phyloP scores from a whole-genome alignment of 345 rosid species.

The Passiflora organensis region DNA sequence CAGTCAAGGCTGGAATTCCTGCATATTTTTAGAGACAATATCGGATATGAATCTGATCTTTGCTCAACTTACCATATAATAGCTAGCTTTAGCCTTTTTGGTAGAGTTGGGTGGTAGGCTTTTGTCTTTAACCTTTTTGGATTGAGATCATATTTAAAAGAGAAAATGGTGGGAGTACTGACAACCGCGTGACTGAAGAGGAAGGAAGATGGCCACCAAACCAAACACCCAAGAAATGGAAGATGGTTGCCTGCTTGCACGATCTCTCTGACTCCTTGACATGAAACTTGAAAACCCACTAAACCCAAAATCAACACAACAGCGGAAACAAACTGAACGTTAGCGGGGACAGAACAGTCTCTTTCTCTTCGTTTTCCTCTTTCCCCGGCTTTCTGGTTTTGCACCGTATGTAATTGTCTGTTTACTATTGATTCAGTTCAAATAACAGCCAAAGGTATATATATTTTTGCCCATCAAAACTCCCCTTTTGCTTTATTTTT shows the following conservation, averaged over 20 bases:
- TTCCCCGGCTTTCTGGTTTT: not conserved
- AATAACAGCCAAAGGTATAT: not conserved
- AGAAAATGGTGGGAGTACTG: no score
- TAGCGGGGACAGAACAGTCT: not conserved
- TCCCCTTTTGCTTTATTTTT: not conserved
- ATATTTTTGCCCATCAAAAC: not conserved
- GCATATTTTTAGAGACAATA: no score
- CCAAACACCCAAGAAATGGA: not conserved
- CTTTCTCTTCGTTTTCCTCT: not conserved
- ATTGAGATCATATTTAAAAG: no score
- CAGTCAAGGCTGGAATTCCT: no score
- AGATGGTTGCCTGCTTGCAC: conserved; percentile 3
- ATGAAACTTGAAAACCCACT: not conserved
- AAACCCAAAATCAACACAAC: no score
- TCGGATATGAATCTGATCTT: no score
- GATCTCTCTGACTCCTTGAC: not conserved
- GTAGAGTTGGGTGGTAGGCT: no score
- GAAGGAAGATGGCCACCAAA: not conserved
- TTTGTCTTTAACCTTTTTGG: no score
- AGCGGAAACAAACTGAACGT: not conserved
- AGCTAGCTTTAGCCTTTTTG: no score
- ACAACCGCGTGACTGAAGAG: no score
- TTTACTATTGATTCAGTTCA: not conserved
- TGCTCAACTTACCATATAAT: no score
- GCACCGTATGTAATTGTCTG: not conserved